Base-by-base conservation (phyloP, 2,329 filamentous ascomycete species). In the Ophiostoma novo-ulmi region DNA sequence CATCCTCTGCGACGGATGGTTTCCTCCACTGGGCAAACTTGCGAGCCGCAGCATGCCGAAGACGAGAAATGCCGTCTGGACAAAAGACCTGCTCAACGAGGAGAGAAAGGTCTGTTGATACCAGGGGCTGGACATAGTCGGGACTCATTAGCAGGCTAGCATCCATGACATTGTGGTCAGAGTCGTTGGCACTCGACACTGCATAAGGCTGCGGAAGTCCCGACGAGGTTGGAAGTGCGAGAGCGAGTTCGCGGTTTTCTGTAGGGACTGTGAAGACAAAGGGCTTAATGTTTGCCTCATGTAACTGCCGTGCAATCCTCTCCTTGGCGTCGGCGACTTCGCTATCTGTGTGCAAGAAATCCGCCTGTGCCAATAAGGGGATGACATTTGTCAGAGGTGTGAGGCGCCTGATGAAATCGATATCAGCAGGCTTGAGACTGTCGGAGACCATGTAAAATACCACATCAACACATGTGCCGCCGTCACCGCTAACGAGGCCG, bases 111-210 rank as follows among this genome's bases (percentile, higher is more conserved):
- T 98, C 94, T 10, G 93, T 95, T 0, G 86, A 80, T 3, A 91
- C 80, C 5, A 97, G 83, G 0, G 94, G 94, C 73, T 92, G 90
- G 17, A 95, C 83, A 77, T 97, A 98, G 76, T 95, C 91, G 0
- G 94, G 90, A 70, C 89, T 93, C 94, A 98, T 98, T 22, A 98
- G 85, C 0, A 97, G 83, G 76, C 93, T 97, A 22, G 94, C 94
- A 78, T 98, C 94, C 89, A 98, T 96, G 63, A 85, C 88, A 55
- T 97, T 92, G 72, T 88, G 82, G 75, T 97, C 93, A 31, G 87
- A 86, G 1, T 85, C 87, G 35, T 87, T 83, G 14, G 87, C 86
- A 26, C 91, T 95, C 1, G 94, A 97, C 26, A 97, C 85, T 0
- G 92, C 88, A 77, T 92, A 96, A 3, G 89, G 87, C 71, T 81